Base-by-base conservation (phyloP, 805 yeast species). In the Torulaspora indica region DNA sequence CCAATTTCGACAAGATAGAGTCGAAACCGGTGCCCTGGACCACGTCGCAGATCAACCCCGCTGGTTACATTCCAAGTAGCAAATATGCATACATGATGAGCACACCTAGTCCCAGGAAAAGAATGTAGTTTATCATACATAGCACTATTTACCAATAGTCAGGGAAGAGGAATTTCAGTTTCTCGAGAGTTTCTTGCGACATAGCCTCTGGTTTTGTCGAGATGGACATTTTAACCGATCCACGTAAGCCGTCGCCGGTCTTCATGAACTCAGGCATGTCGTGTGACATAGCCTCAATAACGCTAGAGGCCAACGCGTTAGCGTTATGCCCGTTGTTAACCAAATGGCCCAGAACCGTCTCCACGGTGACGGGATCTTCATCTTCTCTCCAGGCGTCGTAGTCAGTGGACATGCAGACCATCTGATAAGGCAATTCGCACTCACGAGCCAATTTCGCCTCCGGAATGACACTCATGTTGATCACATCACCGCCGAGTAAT, bases 371-470 rank as follows among this genome's bases (percentile, higher is more conserved):
- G 2, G 98, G 91, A 60, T 91, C 97, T 62, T 82, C 98, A 42
- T 78, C 79, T 58, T 84, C 95, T 62, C 89, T 85, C 99, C 99
- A 93, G 18, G 98, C 95, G 63, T 93, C 99, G 68, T 93, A 93
- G 67, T 93, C 99, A 3, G 99, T 93, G 1, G 95, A 83, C 99
- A 93, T 93, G 69, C 99, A 93, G 52, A 93, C 77, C 97, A 93
- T 93, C 68, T 91, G 98, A 69, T 93, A 93, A 23, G 95, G 76
- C 53, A 93, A 82, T 68, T 93, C 99, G 35, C 98, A 96, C 70
- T 93, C 99, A 61, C 95, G 79, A 3, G 99, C 98, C 52, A 93
- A 76, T 66, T 93, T 93, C 31, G 95, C 83, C 71, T 93, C 99
- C n/a, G 99, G 99, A 47, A 93, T 69, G 45, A 88, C 93, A 40